Evolutionary conservation across 495 filamentous ascomycete species (phyloP), one percentile per base, ranked within the genome.

Genomic region (Annulohypoxylon bovei): DNA sequence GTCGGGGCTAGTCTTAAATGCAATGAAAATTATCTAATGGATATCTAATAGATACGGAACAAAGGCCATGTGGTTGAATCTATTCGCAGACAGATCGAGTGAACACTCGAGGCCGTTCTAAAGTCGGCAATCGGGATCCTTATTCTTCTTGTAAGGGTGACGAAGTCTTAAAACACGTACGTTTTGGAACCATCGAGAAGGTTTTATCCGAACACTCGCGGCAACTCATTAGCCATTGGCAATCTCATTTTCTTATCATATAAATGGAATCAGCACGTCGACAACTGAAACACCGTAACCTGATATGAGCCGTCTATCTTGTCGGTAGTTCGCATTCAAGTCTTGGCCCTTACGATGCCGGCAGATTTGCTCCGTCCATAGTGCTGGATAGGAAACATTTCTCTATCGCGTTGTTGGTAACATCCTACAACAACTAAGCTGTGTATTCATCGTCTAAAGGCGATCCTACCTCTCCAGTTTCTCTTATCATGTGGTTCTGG

Each of bases 11-110:
- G 62, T 47, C 58, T 44, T 7, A 40, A 57, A 62, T 14, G 40
- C 27, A 54, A 53, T 58, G 18, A 53, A 62, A 57, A 50, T 59
- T 67, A 61, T 63, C 57, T 71, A 67, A 58, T 67, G 57, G 60
- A 57, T 67, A 61, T 63, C 56, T 71, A 66, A 57, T 66, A 62
- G 64, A 50, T 56, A 52, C 28, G 25, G 27, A 6, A 20, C 32
- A 3, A 18, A 28, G 39, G n/a, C 42, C 68, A 62, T 62, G 49
- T 65, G 62, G 62, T n/a, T n/a, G 44, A 54, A 23, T 28, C 39
- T 23, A 50, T 50, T 50, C 20, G 40, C 20, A 42, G 20, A 18
- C 23, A 28, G 27, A 35, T 59, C n/a, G 32, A 55, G 49, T 14
- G 18, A 55, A 33, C 11, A 33, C 58, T 50, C 40, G 44, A 54